Conservation (phyloP, 2,329 filamentous ascomycete species). For the Diplodia intermedia region DNA sequence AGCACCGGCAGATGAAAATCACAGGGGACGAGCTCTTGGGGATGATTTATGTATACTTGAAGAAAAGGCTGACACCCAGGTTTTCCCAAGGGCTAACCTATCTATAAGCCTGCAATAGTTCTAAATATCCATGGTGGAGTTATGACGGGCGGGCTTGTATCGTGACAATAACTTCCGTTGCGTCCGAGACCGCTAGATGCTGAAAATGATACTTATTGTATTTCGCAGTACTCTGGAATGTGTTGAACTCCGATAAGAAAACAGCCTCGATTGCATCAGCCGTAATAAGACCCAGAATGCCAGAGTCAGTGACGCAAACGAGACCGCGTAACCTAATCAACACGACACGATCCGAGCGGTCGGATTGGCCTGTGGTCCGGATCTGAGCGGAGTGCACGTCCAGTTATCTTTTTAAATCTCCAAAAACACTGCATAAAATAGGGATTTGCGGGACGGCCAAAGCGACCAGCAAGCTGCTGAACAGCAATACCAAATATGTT, state of each 20-base stretch:
- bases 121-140: too few relatives aligned
- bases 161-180: neutral
- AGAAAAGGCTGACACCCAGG: too few relatives aligned
- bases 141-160: neutral
- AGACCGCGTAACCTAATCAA: constrained; percentile 4
- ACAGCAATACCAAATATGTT: neutral
- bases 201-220: neutral
- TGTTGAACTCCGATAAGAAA: constrained; percentile 36
- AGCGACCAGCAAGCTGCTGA: neutral
- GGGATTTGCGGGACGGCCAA: neutral
- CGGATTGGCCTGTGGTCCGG: neutral
- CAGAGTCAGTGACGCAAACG: neutral
- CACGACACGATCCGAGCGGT: neutral
- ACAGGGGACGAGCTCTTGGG: neutral
- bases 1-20: neutral
- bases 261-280: neutral
- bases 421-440: neutral
- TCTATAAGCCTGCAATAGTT: neutral
- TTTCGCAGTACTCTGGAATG: neutral
- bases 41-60: too few relatives aligned
- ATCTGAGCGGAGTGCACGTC: neutral
- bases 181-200: neutral
- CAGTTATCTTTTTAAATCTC: neutral
- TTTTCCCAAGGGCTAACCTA: too few relatives aligned
- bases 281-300: neutral